phyloP scores from a whole-genome alignment of 2,329 filamentous ascomycete species.

The Gaeumannomyces sp. region DNA sequence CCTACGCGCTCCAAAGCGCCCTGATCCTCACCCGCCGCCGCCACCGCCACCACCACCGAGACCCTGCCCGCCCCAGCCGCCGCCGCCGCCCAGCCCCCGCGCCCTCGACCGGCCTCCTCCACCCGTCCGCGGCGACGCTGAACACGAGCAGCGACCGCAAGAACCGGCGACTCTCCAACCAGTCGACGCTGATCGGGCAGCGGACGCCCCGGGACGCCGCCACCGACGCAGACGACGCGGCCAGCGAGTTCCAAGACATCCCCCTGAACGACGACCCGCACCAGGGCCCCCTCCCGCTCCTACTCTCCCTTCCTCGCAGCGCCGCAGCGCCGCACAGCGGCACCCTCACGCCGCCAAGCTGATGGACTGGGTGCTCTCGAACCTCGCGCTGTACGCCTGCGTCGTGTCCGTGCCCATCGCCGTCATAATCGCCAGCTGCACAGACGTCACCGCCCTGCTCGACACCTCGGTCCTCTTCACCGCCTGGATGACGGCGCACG shows the following conservation, averaged over 20 bases:
- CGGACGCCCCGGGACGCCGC: background rate
- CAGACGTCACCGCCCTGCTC: constrained; percentile 31
- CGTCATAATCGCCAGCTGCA: constrained; percentile 31
- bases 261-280: background rate
- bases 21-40: background rate
- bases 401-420: constrained; percentile 28
- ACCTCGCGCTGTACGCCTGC: constrained; percentile 25
- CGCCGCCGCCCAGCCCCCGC: background rate
- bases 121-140: background rate
- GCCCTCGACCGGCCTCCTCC: background rate
- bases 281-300: background rate
- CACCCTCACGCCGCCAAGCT: constrained; percentile 1
- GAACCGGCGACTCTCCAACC: constrained; percentile 13
- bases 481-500: constrained; percentile 39
- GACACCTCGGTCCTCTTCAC: constrained; percentile 42
- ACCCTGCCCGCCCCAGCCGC: no score
- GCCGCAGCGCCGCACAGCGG: constrained; percentile 11
- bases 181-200: constrained; percentile 15
- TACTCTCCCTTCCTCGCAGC: background rate
- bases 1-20: constrained; percentile 20
- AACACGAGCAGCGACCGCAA: background rate
- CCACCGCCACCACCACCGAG: background rate
- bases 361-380: constrained; percentile 11
- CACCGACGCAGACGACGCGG: background rate
- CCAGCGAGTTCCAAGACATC: background rate